Percentiles rank a stretch among this genome's conserved stretches.
Evolutionary conservation across 345 rosid genomes (phyloP).

Genomic region (Eucalyptus regnans): DNA sequence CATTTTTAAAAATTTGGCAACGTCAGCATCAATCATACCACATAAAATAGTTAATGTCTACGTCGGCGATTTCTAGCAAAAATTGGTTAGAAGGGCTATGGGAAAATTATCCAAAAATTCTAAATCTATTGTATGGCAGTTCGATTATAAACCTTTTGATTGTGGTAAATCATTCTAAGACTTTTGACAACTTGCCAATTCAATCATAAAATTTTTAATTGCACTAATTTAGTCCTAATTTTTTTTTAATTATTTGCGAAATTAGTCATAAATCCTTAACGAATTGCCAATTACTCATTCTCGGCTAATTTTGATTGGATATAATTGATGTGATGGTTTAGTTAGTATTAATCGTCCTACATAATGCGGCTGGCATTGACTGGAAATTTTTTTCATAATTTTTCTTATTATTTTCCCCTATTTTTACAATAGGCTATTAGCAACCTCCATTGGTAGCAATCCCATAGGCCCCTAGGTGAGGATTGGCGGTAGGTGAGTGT

Average conservation of each 20-base stretch:
- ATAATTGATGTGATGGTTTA: too few relatives aligned
- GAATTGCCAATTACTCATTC: background rate
- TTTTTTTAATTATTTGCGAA: background rate
- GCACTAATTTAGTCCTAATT: rapidly evolving
- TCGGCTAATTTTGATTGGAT: background rate
- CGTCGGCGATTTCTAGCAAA: rapidly evolving
- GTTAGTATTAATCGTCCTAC: rapidly evolving
- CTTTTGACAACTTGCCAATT: rapidly evolving
- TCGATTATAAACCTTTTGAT: too few relatives aligned
- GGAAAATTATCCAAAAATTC: background rate
- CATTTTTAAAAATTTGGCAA: too few relatives aligned
- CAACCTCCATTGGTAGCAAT: rapidly evolving
- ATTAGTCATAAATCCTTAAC: too few relatives aligned
- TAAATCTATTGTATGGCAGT: too few relatives aligned
- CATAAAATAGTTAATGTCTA: rapidly evolving
- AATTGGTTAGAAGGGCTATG: too few relatives aligned
- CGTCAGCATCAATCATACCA: rapidly evolving
- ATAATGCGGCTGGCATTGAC: rapidly evolving
- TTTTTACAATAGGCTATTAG: background rate
- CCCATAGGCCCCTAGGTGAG: background rate
- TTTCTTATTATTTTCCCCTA: too few relatives aligned
- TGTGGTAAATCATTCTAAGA: background rate
- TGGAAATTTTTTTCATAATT: background rate
- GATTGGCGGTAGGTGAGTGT: rapidly evolving
- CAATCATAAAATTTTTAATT: rapidly evolving